phyloP scores from a whole-genome alignment of 768 basidiomycete genomes.

The Termitomyces sp. region DNA sequence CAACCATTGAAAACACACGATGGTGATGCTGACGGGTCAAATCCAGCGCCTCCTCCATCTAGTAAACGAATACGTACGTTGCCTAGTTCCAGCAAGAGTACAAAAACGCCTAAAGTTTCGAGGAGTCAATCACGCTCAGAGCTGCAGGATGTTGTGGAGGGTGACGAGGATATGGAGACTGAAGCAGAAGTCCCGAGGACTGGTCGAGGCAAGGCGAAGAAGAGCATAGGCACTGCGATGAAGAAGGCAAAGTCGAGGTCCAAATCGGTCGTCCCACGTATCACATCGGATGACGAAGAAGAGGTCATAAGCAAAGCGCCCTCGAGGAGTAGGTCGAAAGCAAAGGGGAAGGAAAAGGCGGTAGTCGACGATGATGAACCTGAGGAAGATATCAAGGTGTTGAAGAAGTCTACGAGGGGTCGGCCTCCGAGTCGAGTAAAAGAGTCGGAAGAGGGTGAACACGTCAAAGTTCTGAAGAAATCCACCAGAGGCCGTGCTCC shows the following conservation, averaged over 20 bases:
- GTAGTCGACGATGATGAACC: conserved; percentile 2
- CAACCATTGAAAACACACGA: conserved; percentile 37
- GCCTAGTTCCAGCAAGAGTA: conserved; percentile 4
- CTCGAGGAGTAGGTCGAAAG: conserved; percentile 8
- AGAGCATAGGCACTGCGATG: conserved; percentile 6
- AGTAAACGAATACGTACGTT: conserved; percentile 13
- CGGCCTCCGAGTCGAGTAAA: conserved; percentile 8
- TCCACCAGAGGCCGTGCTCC: conserved; percentile 6
- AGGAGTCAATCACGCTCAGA: conserved; percentile 14
- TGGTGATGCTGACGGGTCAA: conserved; percentile 23
- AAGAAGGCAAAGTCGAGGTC: conserved; percentile 20
- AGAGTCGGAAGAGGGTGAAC: conserved; percentile 11
- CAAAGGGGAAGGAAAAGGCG: conserved; percentile 10
- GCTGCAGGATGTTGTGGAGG: conserved; percentile 17
- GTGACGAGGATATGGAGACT: conserved; percentile 19
- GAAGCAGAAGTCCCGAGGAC: conserved; percentile 12
- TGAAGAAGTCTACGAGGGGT: conserved; percentile 6
- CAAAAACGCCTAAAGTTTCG: conserved; percentile 14
- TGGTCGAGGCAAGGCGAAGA: conserved; percentile 8
- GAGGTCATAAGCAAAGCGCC: conserved; percentile 7
- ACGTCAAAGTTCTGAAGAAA: conserved; percentile 9
- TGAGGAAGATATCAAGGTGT: neutral
- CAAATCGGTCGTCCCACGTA: conserved; percentile 14
- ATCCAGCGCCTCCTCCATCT: conserved; percentile 12
- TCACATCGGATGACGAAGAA: conserved; percentile 13